Percentiles rank a stretch among this genome's conserved stretches.
phyloP scores from a whole-genome alignment of 208 protist species.

The Trypanosoma melophagium region DNA sequence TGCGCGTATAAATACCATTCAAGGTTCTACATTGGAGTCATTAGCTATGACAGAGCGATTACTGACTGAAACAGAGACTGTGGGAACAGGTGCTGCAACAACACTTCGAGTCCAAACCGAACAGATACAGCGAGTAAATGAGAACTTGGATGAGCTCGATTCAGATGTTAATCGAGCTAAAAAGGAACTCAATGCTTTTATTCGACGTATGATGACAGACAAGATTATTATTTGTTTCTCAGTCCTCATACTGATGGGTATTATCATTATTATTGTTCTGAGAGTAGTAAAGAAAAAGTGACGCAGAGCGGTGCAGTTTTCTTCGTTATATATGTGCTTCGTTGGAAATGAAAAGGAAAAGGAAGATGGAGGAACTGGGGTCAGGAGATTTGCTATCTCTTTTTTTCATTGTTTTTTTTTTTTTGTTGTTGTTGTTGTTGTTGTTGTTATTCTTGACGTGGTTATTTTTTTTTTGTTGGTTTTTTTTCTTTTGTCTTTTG shows the following conservation, averaged over 20 bases:
- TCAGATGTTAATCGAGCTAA: slow-evolving; percentile 41
- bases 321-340: neutral
- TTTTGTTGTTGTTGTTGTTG: neutral
- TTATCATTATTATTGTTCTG: slow-evolving; percentile 76
- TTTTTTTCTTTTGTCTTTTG: neutral
- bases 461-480: slow-evolving; percentile 1
- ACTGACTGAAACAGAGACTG: slow-evolving; percentile 68
- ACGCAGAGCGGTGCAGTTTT: neutral
- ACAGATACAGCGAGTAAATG: slow-evolving; percentile 71
- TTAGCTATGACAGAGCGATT: slow-evolving; percentile 60
- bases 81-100: slow-evolving; percentile 56
- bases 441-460: slow-evolving; percentile 14
- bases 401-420: slow-evolving; percentile 3
- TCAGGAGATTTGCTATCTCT: neutral
- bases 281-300: slow-evolving; percentile 14
- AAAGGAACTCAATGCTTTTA: slow-evolving; percentile 57
- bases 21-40: slow-evolving; percentile 59
- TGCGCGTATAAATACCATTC: slow-evolving; percentile 46
- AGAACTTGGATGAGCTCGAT: slow-evolving; percentile 45
- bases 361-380: neutral
- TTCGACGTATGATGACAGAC: slow-evolving; percentile 82
- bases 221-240: slow-evolving; percentile 84
- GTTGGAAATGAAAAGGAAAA: neutral
- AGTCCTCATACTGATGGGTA: slow-evolving; percentile 71
- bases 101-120: slow-evolving; percentile 71